Evolutionary conservation across 2,329 filamentous ascomycete species (phyloP).

Genomic region (Microcyclosporella mali): DNA sequence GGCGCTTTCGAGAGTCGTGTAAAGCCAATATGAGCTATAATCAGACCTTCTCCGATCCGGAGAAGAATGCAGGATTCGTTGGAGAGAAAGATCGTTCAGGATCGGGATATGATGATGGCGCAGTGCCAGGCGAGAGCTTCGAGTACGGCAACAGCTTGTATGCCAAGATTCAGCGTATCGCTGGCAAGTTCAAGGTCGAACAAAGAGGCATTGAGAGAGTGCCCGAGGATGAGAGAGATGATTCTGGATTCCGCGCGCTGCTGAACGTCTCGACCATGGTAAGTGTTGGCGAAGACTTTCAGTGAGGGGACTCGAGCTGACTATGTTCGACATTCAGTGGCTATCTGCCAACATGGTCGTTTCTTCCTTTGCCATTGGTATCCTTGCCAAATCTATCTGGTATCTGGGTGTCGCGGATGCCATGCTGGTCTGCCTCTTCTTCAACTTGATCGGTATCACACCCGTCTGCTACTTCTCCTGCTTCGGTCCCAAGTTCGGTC

Average conservation of each 20-base stretch:
- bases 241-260: slow-evolving; percentile 49
- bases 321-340: slow-evolving; percentile 52
- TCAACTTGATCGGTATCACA: slow-evolving; percentile 66
- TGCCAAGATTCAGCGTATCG: slow-evolving; percentile 56
- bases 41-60: slow-evolving; percentile 13
- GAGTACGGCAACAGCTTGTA: slow-evolving; percentile 51
- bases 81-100: slow-evolving; percentile 2
- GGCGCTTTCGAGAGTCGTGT: background rate
- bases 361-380: slow-evolving; percentile 68
- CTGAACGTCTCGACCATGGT: slow-evolving; percentile 67
- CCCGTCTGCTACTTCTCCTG: slow-evolving; percentile 72
- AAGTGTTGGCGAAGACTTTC: slow-evolving; percentile 5
- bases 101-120: slow-evolving; percentile 36
- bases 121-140: slow-evolving; percentile 55
- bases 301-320: slow-evolving; percentile 6
- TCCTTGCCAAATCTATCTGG: slow-evolving; percentile 64
- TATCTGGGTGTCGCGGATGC: slow-evolving; percentile 66
- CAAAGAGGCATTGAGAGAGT: slow-evolving; percentile 71
- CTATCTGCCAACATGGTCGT: slow-evolving; percentile 73
- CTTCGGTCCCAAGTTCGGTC: slow-evolving; percentile 66
- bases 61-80: slow-evolving; percentile 16
- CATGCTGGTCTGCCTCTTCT: slow-evolving; percentile 64
- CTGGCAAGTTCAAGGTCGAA: slow-evolving; percentile 62
- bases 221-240: slow-evolving; percentile 61
- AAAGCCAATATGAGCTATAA: slow-evolving; percentile 1